These are phyloP conservation scores for Pulicaria dysenterica DNA, from an alignment of 129 eudicot genomes.

Conservation along the genomic window DNA sequence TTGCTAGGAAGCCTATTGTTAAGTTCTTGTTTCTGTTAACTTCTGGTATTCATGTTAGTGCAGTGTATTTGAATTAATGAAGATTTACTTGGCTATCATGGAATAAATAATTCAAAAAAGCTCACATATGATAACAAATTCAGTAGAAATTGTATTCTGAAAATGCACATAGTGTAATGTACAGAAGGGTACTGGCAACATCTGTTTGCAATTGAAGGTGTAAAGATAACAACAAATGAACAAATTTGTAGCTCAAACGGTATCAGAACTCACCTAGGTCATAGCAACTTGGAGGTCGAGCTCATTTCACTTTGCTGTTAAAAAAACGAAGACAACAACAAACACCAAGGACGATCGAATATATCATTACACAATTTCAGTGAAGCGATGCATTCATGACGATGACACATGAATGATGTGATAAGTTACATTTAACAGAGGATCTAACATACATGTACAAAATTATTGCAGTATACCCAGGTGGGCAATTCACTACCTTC, in stretches of 20 bases:
- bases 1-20: background rate
- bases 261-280: background rate
- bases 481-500: conserved; percentile 39
- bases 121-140: background rate
- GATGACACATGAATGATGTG: conserved; percentile 6
- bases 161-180: background rate
- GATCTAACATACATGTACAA: conserved; percentile 63
- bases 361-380: conserved; percentile 23
- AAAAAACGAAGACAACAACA: conserved; percentile 6
- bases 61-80: background rate
- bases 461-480: conserved; percentile 52
- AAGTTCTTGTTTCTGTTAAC: background rate
- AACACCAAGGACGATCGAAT: conserved; percentile 20
- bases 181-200: background rate
- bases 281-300: conserved; percentile 9
- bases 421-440: conserved; percentile 39
- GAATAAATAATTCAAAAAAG: no score
- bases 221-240: conserved; percentile 12
- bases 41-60: background rate
- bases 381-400: conserved; percentile 37
- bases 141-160: background rate
- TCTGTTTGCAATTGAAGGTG: background rate
- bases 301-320: background rate
- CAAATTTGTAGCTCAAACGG: background rate
- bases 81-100: no score